Conservation (phyloP, 139 green algal genomes). For the Asterochloris erici region DNA sequence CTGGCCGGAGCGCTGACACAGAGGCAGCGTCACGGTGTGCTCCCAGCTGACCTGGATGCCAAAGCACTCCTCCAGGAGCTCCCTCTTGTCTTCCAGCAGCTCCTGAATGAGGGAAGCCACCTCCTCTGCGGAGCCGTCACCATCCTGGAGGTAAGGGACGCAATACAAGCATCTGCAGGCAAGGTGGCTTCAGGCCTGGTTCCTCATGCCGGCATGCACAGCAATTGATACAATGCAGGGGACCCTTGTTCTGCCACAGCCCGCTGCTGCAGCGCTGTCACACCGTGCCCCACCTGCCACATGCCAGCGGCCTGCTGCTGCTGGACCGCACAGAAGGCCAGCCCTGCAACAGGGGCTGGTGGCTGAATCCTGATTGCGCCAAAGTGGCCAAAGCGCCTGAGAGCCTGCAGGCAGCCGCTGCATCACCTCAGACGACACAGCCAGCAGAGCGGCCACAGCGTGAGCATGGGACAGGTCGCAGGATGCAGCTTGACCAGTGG, state of each 20-base stretch:
- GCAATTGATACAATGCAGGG: not conserved
- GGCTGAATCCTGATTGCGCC: slow-evolving; percentile 44
- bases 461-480: too few species aligned
- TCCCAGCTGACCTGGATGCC: not conserved
- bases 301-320: slow-evolving; percentile 51
- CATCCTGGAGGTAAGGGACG: not conserved
- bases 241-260: slow-evolving; percentile 39
- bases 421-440: too few species aligned
- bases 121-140: slow-evolving; percentile 34
- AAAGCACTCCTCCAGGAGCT: slow-evolving; percentile 62
- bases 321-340: slow-evolving; percentile 65
- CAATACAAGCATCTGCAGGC: not conserved
- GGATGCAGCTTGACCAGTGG: too few species aligned
- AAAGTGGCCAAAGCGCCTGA: slow-evolving; percentile 48
- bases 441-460: too few species aligned
- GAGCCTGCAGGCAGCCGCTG: slow-evolving; percentile 20
- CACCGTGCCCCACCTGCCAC: slow-evolving; percentile 57
- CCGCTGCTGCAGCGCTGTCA: slow-evolving; percentile 59
- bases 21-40: too few species aligned
- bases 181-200: not conserved
- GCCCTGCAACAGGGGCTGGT: slow-evolving; percentile 38
- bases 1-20: too few species aligned
- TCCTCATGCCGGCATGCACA: too few species aligned
- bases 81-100: slow-evolving; percentile 47
- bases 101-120: slow-evolving; percentile 24